Base-by-base conservation (phyloP, 345 rosid genomes). In the Pistacia vera region DNA sequence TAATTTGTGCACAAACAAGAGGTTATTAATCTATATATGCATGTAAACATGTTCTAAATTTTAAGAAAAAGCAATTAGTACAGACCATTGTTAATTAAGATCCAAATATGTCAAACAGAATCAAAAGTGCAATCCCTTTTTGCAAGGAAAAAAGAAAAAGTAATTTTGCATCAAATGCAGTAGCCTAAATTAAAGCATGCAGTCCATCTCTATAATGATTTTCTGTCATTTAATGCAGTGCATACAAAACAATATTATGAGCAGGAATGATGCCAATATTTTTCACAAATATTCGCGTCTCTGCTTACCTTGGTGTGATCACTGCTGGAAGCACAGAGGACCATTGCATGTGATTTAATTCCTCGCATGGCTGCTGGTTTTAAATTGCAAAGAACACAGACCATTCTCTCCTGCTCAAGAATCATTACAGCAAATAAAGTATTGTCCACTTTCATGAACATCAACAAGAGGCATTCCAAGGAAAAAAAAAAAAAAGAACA, bases 321-420 rank as follows among this genome's bases (percentile, higher is more conserved):
- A 77, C 85, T 81, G 84, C 80, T 86, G 30, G 97, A 90, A 85
- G 97, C 98, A 35, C 92, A 92, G 60, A 96, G 97, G 83, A 96
- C 97, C 99, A 96, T 96, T 66, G 97, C 99, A 28, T 96, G 97
- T 3, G 99, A 96, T 84, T 90, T 87, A 65, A 96, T 74, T 9
- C 97, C 98, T 81, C 98, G 85, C 99, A 93, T 96, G 72, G 83
- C 86, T 55, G 92, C 92, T 30, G 99, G 89, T 81, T 96, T 96
- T 80, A 96, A 83, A 82, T 96, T 96, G 87, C 99, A 96, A 75
- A 96, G 93, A 66, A 92, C 97, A 62, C 98, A 93, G 30, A 96
- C 98, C 94, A 92, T 88, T 63, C 93, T 93, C 68, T 90, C 86
- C 99, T 96, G 95, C 85, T 55, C 60, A 65, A 78, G n/a, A 65